Conservation (phyloP, 2,329 filamentous ascomycete species). For the Bimuria novae-zelandiae region DNA sequence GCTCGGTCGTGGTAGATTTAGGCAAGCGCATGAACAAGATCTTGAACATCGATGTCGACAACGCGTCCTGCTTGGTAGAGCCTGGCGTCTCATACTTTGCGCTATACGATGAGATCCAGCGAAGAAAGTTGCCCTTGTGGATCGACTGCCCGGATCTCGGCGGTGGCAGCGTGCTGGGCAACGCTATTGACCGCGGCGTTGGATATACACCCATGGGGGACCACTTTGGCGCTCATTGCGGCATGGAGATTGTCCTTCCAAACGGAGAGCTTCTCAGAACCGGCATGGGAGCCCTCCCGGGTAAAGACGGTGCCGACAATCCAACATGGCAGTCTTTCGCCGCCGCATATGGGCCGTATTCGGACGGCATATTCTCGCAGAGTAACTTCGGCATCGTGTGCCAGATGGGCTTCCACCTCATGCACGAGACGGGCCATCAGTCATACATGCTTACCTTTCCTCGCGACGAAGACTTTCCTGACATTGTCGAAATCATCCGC, state of each 20-base stretch:
- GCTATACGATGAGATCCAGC: conserved; percentile 56
- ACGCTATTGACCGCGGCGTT: conserved; percentile 54
- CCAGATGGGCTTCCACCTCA: conserved; percentile 61
- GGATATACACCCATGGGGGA: conserved; percentile 49
- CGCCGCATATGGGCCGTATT: conserved; percentile 44
- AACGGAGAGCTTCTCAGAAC: conserved; percentile 46
- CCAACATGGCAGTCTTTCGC: conserved; percentile 40
- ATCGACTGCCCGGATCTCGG: conserved; percentile 55
- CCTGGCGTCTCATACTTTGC: conserved; percentile 61
- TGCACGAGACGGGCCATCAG: conserved; percentile 58
- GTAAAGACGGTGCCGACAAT: conserved; percentile 26
- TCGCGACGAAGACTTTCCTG: conserved; percentile 55
- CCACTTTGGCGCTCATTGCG: conserved; percentile 53
- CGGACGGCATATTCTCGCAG: conserved; percentile 45
- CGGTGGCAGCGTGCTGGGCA: conserved; percentile 55
- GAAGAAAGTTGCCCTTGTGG: conserved; percentile 49
- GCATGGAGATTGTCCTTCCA: conserved; percentile 50
- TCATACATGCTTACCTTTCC: conserved; percentile 52
- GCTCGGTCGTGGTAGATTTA: conserved; percentile 58
- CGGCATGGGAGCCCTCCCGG: conserved; percentile 48
- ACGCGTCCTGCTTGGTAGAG: conserved; percentile 58
- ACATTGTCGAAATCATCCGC: conserved; percentile 56
- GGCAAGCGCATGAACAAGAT: conserved; percentile 59
- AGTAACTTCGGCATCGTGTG: conserved; percentile 43
- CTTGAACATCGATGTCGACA: conserved; percentile 56